Conservation (phyloP, 2,329 filamentous ascomycete species). For the Pseudogymnoascus sp. region DNA sequence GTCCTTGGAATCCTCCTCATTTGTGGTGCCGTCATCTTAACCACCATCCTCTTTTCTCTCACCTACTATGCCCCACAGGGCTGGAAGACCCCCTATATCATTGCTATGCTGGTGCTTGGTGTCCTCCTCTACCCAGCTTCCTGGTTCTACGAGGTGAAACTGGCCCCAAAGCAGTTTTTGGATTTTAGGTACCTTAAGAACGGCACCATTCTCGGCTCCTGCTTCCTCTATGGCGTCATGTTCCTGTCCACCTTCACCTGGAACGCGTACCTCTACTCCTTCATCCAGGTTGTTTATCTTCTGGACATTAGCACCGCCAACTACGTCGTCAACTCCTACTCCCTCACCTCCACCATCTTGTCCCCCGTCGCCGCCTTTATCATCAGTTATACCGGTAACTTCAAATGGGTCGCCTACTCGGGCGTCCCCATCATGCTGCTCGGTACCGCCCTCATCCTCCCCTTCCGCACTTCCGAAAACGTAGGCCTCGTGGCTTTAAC, state of each 20-base stretch:
- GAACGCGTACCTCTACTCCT: constrained; percentile 39
- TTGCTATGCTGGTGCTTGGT: constrained; percentile 48
- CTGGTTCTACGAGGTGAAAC: constrained; percentile 41
- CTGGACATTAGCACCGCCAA: constrained; percentile 39
- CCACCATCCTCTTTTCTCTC: neutral
- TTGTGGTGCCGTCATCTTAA: neutral
- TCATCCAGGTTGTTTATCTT: constrained; percentile 43
- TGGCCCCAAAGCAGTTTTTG: constrained; percentile 47
- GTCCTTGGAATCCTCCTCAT: neutral
- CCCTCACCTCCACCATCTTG: constrained; percentile 40
- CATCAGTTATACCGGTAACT: constrained; percentile 40
- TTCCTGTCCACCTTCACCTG: constrained; percentile 26
- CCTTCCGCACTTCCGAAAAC: constrained; percentile 40
- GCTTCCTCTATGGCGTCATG: constrained; percentile 31
- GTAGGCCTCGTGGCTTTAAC: constrained; percentile 45
- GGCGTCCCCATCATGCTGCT: constrained; percentile 44
- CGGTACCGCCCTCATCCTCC: constrained; percentile 47
- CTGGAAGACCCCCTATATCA: constrained; percentile 23
- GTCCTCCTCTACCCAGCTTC: neutral
- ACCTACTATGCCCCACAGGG: constrained; percentile 10
- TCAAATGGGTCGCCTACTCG: constrained; percentile 41
- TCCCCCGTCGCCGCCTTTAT: constrained; percentile 38
- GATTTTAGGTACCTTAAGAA: constrained; percentile 39
- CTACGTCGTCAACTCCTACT: constrained; percentile 41
- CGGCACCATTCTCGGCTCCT: constrained; percentile 39